Evolutionary conservation across 768 basidiomycete genomes (phyloP), one percentile per base, ranked within the genome.

Genomic region (Mycena vulgaris): DNA sequence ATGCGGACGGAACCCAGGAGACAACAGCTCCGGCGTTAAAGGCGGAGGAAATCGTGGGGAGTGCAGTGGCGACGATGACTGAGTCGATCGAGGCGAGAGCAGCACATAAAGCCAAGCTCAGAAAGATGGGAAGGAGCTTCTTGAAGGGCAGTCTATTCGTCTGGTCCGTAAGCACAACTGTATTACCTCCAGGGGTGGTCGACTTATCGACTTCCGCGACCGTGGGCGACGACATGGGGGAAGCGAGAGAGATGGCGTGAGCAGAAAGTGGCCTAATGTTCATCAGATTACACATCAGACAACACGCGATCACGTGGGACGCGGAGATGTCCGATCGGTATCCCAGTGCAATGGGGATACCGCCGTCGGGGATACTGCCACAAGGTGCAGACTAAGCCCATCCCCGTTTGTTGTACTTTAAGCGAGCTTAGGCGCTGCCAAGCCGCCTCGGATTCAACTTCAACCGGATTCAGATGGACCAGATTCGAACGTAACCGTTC

Each of bases 1-100:
- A 93, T 0, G 88, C 87, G 1, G 91, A 91, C 0, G 91, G 92
- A 2, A 94, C 91, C 92, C 92, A 94, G 7, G 89, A 90, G 27
- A 85, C 81, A 31, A 90, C 84, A 5, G 89, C 84, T 2, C 91
- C 89, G 0, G 92, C 89, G 60, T 90, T 83, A 79, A 94, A 94
- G 2, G 87, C 85, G 27, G 85, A 74, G 4, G 92, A 89, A 55
- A 95, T 89, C 0, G 89, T 92, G 0, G 93, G 91, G 21, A 94
- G 80, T 1, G 92, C 90, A 0, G 93, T 93, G 0, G 91, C 90
- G 10, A 93, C 89, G 57, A 93, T 90, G 9, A 92, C 92, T 9
- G 92, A 90, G 76, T 94, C 92, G 0, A 93, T 80, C 0, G 89
- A 81, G 8, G 90, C 87, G 49, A 91, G 88, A 48, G 90, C 83